Evolutionary conservation across 306 rosid species (phyloP).

Genomic region (Citrullus colocynthis): DNA sequence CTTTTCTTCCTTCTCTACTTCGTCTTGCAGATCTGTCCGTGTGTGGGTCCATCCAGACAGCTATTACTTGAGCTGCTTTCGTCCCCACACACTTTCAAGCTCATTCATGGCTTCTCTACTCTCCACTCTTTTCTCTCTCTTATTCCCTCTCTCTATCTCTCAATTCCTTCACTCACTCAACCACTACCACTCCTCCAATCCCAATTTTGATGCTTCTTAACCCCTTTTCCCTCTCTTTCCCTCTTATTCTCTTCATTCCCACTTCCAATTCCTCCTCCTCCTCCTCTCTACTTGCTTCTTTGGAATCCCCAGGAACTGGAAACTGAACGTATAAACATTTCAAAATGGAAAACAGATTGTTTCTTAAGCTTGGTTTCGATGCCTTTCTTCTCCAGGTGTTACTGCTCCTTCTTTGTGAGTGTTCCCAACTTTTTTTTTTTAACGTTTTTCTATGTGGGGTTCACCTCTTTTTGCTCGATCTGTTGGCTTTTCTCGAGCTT

Average conservation of each 20-base stretch:
- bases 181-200: slow-evolving; percentile 9
- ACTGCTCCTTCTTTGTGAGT: slow-evolving; percentile 42
- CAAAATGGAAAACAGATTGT: slow-evolving; percentile 26
- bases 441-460: background rate
- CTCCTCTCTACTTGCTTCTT: background rate
- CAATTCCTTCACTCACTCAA: slow-evolving; percentile 7
- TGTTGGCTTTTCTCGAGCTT: background rate
- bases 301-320: background rate
- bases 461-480: slow-evolving; percentile 25
- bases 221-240: background rate
- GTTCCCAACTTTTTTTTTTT: background rate
- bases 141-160: background rate
- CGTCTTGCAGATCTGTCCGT: background rate
- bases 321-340: background rate
- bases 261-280: background rate
- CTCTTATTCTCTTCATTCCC: background rate
- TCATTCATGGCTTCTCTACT: slow-evolving; percentile 47
- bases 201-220: slow-evolving; percentile 15
- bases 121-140: slow-evolving; percentile 12
- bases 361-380: slow-evolving; percentile 13
- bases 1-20: background rate
- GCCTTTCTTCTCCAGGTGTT: slow-evolving; percentile 13
- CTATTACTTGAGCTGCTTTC: slow-evolving; percentile 39
- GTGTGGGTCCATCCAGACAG: slow-evolving; percentile 22
- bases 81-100: slow-evolving; percentile 53